Base-by-base conservation (phyloP, 768 basidiomycete species). In the Boletellus emodensis region DNA sequence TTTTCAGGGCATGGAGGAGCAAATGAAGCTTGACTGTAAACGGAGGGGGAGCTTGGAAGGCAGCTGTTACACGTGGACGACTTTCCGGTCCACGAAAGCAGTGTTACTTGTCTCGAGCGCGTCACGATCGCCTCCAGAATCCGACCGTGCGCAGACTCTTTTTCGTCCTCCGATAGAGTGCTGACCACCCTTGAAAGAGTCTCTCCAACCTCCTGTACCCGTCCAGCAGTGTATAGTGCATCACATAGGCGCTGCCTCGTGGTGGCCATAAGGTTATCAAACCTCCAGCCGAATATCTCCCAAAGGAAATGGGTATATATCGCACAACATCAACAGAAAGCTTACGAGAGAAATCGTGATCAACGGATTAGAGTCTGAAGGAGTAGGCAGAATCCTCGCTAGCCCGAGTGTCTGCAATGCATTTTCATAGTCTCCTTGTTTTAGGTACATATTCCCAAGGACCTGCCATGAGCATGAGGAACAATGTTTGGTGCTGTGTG, bases 311-410 rank as follows among this genome's bases (percentile, higher is more conserved):
- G 13, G n/a, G 13, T 11, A 40, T 30, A 43, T 43, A 37, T 15
- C 3, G 30, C 26, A 14, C 17, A 17, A 13, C 12, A 1, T 4
- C 22, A 20, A 13, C 3, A 6, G 35, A 34, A 34, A 26, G 32
- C 40, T 40, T 24, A 48, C 47, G 9, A 48, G 18, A 9, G 22
- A 48, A 2, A 48, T 48, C 6, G 47, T 41, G 2, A 13, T 41
- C 15, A 41, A 26, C 12, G 32, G 32, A 35, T 28, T 15, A 3
- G 33, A 28, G 10, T 14, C 22, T 35, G 15, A 7, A 6, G 44
- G 14, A 12, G 89, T 12, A 69, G 61, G 3, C 1, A 20, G 44
- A 6, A 24, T 8, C 17, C 30, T 22, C 39, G 38, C 39, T 11
- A 14, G 38, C 11, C 22, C 10, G 8, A 48, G 38, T 3, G 39